A percentile compares a stretch with the other conserved stretches of the same genome.
Evolutionary conservation across 2,329 filamentous ascomycete genomes (phyloP).

Genomic region (Apiospora marii): DNA sequence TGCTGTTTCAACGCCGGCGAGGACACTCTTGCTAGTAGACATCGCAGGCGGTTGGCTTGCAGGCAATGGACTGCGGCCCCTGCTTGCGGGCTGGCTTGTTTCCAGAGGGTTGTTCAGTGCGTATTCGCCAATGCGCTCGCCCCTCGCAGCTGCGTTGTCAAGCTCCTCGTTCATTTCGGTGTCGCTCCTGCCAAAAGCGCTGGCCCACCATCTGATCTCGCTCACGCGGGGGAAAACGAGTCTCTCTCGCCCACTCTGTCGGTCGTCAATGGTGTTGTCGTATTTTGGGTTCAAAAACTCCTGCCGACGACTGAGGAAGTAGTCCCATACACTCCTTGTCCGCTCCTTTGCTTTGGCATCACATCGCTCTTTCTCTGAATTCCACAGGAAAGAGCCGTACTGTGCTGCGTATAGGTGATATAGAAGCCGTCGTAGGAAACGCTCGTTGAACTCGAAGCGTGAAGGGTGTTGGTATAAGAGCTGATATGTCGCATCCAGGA

Average conservation of each 20-base stretch:
- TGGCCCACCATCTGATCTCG: slow-evolving; percentile 93
- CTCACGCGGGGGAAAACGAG: slow-evolving; percentile 81
- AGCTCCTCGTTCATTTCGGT: slow-evolving; percentile 88
- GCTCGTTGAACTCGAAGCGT: slow-evolving; percentile 95
- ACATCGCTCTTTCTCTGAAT: slow-evolving; percentile 87
- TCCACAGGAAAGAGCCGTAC: slow-evolving; percentile 95
- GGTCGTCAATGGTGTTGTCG: slow-evolving; percentile 77
- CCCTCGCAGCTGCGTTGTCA: slow-evolving; percentile 58
- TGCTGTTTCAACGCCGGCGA: slow-evolving; percentile 66
- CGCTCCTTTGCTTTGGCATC: slow-evolving; percentile 73
- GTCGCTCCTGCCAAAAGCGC: slow-evolving; percentile 84
- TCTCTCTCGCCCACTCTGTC: slow-evolving; percentile 79
- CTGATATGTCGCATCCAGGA: slow-evolving; percentile 93
- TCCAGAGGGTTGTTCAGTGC: slow-evolving; percentile 35
- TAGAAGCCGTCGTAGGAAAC: slow-evolving; percentile 85
- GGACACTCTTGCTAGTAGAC: slow-evolving; percentile 57
- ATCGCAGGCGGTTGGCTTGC: slow-evolving; percentile 45
- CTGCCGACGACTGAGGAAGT: slow-evolving; percentile 81
- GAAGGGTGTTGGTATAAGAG: slow-evolving; percentile 84
- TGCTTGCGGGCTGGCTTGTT: slow-evolving; percentile 55
- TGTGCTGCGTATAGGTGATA: slow-evolving; percentile 97
- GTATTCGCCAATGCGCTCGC: slow-evolving; percentile 49
- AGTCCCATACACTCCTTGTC: slow-evolving; percentile 93
- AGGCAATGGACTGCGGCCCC: slow-evolving; percentile 36
- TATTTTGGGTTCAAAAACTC: slow-evolving; percentile 88